These are phyloP conservation scores for Metschnikowia arizonensis DNA, from an alignment of 805 yeast species.

Conservation along the genomic window DNA sequence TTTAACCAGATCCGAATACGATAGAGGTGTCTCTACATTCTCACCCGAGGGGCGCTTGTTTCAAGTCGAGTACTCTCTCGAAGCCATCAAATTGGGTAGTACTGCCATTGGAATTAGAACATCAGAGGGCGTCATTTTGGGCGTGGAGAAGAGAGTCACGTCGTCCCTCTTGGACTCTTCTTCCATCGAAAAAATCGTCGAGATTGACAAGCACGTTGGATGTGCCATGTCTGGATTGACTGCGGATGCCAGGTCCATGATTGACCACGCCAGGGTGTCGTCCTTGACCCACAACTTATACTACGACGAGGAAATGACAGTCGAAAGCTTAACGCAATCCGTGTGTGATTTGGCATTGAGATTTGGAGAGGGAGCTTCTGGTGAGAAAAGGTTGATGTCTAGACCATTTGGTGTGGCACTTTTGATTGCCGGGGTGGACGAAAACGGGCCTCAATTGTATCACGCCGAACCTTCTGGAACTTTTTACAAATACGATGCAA, in stretches of 20 bases:
- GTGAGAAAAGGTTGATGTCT: constrained; percentile 92
- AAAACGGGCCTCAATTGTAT: constrained; percentile 91
- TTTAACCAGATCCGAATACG: constrained; percentile 98
- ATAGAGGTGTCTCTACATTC: constrained; percentile 97
- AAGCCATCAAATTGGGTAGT: constrained; percentile 95
- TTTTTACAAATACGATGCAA: constrained; percentile 94
- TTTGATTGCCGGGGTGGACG: constrained; percentile 92
- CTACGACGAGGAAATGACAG: constrained; percentile 88
- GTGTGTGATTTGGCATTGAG: constrained; percentile 96
- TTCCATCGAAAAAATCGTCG: constrained; percentile 93
- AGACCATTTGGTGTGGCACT: constrained; percentile 99
- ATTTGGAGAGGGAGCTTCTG: constrained; percentile 96
- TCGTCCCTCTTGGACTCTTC: constrained; percentile 86
- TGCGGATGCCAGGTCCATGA: constrained; percentile 98
- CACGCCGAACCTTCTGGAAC: constrained; percentile 99
- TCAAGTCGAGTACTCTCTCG: constrained; percentile 96
- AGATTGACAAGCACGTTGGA: constrained; percentile 89
- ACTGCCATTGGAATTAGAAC: constrained; percentile 97
- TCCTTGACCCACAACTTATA: constrained; percentile 83
- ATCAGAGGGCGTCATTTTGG: constrained; percentile 90
- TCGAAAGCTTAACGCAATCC: constrained; percentile 91
- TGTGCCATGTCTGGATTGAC: constrained; percentile 99
- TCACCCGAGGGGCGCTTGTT: constrained; percentile 98
- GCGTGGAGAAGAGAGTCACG: constrained; percentile 96
- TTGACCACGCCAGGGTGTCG: constrained; percentile 93